These are phyloP conservation scores for Populus simonii DNA, from an alignment of 345 rosid species.

Conservation along the genomic window DNA sequence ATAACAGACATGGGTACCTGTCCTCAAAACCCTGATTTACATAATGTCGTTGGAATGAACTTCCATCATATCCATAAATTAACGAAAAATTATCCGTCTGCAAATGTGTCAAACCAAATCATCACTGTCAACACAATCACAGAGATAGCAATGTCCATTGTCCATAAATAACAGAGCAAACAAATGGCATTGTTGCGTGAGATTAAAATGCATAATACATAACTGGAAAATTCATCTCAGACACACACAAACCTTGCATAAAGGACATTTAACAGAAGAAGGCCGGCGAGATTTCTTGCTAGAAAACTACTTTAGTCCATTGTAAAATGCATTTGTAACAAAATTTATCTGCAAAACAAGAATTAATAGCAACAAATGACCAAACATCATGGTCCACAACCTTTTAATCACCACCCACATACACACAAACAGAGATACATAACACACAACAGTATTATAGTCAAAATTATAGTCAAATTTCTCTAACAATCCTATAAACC, in stretches of 20 bases:
- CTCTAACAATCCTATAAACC: neutral
- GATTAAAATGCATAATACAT: neutral
- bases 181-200: neutral
- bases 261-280: slow-evolving; percentile 66
- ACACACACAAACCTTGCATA: slow-evolving; percentile 76
- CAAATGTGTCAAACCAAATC: slow-evolving; percentile 21
- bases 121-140: slow-evolving; percentile 4
- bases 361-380: neutral
- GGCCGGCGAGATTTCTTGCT: slow-evolving; percentile 44
- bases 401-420: neutral
- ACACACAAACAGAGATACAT: neutral
- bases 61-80: slow-evolving; percentile 63
- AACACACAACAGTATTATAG: too few species aligned
- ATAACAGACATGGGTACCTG: slow-evolving; percentile 38
- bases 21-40: slow-evolving; percentile 33
- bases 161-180: neutral
- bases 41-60: slow-evolving; percentile 59
- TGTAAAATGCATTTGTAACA: slow-evolving; percentile 74
- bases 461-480: too few species aligned
- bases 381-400: neutral
- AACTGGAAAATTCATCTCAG: neutral
- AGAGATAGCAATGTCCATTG: neutral
- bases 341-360: slow-evolving; percentile 64
- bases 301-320: slow-evolving; percentile 72
- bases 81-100: slow-evolving; percentile 69